phyloP scores from a whole-genome alignment of 2,329 filamentous ascomycete genomes.

The Hypoxylon sp. region DNA sequence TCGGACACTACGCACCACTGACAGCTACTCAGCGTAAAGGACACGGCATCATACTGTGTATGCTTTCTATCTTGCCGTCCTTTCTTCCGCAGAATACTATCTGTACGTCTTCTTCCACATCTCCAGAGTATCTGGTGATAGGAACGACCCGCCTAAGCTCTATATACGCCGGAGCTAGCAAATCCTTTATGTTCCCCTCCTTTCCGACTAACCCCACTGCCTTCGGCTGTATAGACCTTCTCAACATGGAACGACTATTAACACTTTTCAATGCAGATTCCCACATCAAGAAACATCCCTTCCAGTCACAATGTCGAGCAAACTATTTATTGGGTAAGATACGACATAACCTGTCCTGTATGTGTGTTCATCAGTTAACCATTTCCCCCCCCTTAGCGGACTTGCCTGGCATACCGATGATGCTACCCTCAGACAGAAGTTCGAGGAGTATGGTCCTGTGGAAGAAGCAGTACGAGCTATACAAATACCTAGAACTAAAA shows the following conservation, averaged over 20 bases:
- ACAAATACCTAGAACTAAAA: background rate
- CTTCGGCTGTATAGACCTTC: background rate
- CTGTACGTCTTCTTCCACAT: slow-evolving; percentile 21
- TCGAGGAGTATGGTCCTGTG: slow-evolving; percentile 87
- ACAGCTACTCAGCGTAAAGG: slow-evolving; percentile 5
- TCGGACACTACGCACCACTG: slow-evolving; percentile 8
- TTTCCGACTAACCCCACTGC: background rate
- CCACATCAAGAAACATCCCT: background rate
- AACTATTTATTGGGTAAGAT: slow-evolving; percentile 91
- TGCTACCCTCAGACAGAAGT: slow-evolving; percentile 83
- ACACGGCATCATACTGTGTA: slow-evolving; percentile 1
- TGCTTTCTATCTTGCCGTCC: background rate
- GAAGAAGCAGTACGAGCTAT: slow-evolving; percentile 87
- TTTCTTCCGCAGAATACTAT: slow-evolving; percentile 20
- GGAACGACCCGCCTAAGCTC: background rate
- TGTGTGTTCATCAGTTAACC: slow-evolving; percentile 23
- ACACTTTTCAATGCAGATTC: slow-evolving; percentile 18
- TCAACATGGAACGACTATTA: slow-evolving; percentile 13
- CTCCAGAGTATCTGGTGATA: slow-evolving; percentile 1
- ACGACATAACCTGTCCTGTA: slow-evolving; percentile 7
- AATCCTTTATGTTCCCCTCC: background rate
- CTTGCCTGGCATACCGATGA: slow-evolving; percentile 99
- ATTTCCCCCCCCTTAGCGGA: slow-evolving; percentile 65
- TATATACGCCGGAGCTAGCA: background rate
- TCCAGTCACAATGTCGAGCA: slow-evolving; percentile 71